These are phyloP conservation scores for Immersiella caudata DNA, from an alignment of 495 filamentous ascomycete species.

Conservation along the genomic window DNA sequence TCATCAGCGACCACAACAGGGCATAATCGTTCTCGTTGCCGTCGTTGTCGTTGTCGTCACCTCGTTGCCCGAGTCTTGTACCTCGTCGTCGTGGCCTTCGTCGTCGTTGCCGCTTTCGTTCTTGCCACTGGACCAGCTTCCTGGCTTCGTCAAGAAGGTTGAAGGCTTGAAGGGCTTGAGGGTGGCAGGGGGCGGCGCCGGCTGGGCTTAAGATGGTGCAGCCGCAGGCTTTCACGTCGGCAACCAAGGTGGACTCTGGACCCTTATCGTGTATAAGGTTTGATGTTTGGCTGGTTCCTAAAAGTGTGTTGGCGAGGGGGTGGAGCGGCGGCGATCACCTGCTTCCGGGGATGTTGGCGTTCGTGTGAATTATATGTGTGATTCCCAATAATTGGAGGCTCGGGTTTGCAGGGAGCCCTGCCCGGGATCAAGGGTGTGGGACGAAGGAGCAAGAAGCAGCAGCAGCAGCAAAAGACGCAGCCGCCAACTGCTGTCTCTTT, in stretches of 20 bases:
- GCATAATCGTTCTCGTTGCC: no score
- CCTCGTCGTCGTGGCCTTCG: not conserved
- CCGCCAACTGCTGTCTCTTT: slow-evolving; percentile 2
- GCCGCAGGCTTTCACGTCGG: not conserved
- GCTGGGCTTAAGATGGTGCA: not conserved
- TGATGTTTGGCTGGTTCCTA: not conserved
- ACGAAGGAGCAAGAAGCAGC: slow-evolving; percentile 16
- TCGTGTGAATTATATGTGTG: slow-evolving; percentile 23
- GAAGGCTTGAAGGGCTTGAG: not conserved
- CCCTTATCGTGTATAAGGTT: slow-evolving; percentile 14
- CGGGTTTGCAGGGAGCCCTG: slow-evolving; percentile 26
- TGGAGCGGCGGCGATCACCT: slow-evolving; percentile 35
- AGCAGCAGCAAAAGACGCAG: not conserved
- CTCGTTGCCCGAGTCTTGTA: not conserved
- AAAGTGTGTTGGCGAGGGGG: slow-evolving; percentile 23
- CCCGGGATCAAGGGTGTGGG: slow-evolving; percentile 19
- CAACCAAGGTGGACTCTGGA: not conserved
- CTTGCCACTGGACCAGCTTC: not conserved
- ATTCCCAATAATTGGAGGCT: slow-evolving; percentile 31
- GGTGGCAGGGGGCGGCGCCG: not conserved
- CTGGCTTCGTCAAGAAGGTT: not conserved
- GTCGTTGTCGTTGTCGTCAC: not conserved
- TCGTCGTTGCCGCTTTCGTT: not conserved
- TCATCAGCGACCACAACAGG: no score
- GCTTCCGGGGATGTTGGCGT: slow-evolving; percentile 15